Evolutionary conservation across 2,329 filamentous ascomycete species (phyloP).

Genomic region (Boeremia exigua): DNA sequence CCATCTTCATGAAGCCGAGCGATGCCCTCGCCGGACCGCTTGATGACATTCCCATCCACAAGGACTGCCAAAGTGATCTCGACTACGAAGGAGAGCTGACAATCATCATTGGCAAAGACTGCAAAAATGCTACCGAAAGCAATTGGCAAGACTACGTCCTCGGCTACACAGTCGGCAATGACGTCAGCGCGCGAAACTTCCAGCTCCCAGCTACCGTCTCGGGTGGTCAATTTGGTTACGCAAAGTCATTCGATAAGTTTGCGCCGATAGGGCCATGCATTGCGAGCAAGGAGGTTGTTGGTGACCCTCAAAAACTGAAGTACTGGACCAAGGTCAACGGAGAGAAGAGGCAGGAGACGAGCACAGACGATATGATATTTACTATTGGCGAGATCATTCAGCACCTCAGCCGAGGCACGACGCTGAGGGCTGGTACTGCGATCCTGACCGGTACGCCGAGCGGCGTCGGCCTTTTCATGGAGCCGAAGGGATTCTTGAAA

Average conservation of each 20-base stretch:
- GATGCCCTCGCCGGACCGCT: constrained; percentile 45
- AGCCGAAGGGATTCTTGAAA: constrained; percentile 46
- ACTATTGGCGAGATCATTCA: constrained; percentile 51
- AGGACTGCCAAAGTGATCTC: constrained; percentile 38
- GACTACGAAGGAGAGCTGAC: constrained; percentile 51
- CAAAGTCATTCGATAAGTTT: constrained; percentile 54
- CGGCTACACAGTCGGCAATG: constrained; percentile 69
- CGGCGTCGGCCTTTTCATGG: constrained; percentile 47
- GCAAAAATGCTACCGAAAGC: constrained; percentile 53
- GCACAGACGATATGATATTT: constrained; percentile 58
- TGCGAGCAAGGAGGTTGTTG: constrained; percentile 39
- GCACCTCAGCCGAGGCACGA: constrained; percentile 55
- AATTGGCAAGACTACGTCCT: constrained; percentile 66
- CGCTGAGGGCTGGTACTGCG: constrained; percentile 54
- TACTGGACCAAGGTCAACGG: constrained; percentile 54
- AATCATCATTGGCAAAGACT: constrained; percentile 41
- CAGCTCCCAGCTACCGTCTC: constrained; percentile 50
- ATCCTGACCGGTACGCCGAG: constrained; percentile 60
- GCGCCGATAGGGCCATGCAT: constrained; percentile 54
- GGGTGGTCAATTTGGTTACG: constrained; percentile 50
- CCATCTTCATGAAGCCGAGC: constrained; percentile 46
- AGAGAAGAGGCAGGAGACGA: constrained; percentile 51
- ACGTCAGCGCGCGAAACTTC: constrained; percentile 65
- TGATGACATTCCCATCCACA: constrained; percentile 38
- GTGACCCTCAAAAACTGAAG: constrained; percentile 41